phyloP scores from a whole-genome alignment of 208 protist species.

The Blastocrithidia nonstop region DNA sequence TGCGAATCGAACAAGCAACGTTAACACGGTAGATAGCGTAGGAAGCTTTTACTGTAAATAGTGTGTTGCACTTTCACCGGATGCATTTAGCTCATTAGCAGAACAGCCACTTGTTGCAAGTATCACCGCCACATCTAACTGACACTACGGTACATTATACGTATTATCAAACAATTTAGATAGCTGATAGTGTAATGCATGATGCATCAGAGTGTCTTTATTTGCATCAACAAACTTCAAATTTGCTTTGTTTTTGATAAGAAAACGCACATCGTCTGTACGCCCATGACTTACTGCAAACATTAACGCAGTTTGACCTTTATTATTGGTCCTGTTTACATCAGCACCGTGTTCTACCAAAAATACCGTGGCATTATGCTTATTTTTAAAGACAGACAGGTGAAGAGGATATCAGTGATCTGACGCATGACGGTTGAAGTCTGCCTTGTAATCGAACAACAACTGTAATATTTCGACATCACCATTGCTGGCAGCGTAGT shows the following conservation, averaged over 20 bases:
- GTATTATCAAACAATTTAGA: slow-evolving; percentile 27
- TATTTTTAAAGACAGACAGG: slow-evolving; percentile 30
- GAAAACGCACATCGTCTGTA: slow-evolving; percentile 16
- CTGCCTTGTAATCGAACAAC: slow-evolving; percentile 13
- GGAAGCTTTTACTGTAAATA: slow-evolving; percentile 16
- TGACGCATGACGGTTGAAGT: slow-evolving; percentile 13
- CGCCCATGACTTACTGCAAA: slow-evolving; percentile 37
- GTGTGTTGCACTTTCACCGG: slow-evolving; percentile 10
- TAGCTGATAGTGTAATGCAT: slow-evolving; percentile 37
- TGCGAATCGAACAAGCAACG: too few species aligned
- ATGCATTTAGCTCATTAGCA: slow-evolving; percentile 10
- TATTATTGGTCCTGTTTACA: slow-evolving; percentile 19
- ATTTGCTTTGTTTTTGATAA: slow-evolving; percentile 18
- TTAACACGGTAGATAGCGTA: slow-evolving; percentile 17
- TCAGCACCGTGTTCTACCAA: slow-evolving; percentile 30
- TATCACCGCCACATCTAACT: slow-evolving; percentile 44
- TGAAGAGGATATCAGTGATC: slow-evolving; percentile 53
- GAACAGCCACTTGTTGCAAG: slow-evolving; percentile 22
- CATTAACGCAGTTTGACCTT: slow-evolving; percentile 25
- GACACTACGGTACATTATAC: slow-evolving; percentile 40
- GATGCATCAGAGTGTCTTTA: slow-evolving; percentile 33
- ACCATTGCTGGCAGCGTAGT: slow-evolving; percentile 24
- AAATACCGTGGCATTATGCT: slow-evolving; percentile 9
- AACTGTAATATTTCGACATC: slow-evolving; percentile 15
- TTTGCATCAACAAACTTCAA: slow-evolving; percentile 13